Evolutionary conservation across 2,329 filamentous ascomycete species (phyloP).

Genomic region (Colletotrichum coccodes): DNA sequence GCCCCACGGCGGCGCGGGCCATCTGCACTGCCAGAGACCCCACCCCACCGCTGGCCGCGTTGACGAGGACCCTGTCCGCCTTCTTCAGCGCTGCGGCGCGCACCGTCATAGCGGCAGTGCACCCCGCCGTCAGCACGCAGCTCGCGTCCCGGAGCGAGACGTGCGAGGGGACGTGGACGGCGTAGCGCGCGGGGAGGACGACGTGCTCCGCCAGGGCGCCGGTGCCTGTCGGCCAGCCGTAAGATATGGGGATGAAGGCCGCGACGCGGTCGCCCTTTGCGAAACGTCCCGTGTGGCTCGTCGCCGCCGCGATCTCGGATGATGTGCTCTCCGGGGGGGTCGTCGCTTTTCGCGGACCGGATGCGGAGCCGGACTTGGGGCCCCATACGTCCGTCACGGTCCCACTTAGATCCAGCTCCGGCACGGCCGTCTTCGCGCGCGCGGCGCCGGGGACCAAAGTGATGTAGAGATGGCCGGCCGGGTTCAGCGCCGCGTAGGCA

Average conservation of each 20-base stretch:
- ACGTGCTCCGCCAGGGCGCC: slow-evolving; percentile 54
- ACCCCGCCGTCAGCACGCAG: slow-evolving; percentile 49
- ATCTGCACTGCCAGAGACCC: slow-evolving; percentile 59
- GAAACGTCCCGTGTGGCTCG: slow-evolving; percentile 35
- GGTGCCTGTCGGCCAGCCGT: slow-evolving; percentile 44
- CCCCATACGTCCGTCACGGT: slow-evolving; percentile 48
- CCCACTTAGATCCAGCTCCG: slow-evolving; percentile 57
- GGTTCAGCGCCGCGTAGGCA: slow-evolving; percentile 57
- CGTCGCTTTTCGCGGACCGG: background rate
- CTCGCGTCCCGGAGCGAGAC: slow-evolving; percentile 46
- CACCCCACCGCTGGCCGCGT: slow-evolving; percentile 62
- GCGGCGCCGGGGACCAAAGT: slow-evolving; percentile 50
- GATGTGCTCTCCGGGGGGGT: background rate
- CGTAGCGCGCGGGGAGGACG: slow-evolving; percentile 45
- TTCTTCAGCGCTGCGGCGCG: slow-evolving; percentile 47
- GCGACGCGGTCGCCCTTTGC: slow-evolving; percentile 46
- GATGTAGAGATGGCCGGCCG: slow-evolving; percentile 53
- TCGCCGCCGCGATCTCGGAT: slow-evolving; percentile 3
- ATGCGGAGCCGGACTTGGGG: slow-evolving; percentile 16
- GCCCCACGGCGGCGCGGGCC: slow-evolving; percentile 47
- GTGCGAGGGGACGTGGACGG: slow-evolving; percentile 43
- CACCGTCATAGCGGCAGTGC: slow-evolving; percentile 50
- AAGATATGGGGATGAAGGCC: slow-evolving; percentile 48
- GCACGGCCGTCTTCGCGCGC: slow-evolving; percentile 47
- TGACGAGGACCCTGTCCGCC: slow-evolving; percentile 55